phyloP scores from a whole-genome alignment of 2,329 filamentous ascomycete genomes.

The Nemania sp. region DNA sequence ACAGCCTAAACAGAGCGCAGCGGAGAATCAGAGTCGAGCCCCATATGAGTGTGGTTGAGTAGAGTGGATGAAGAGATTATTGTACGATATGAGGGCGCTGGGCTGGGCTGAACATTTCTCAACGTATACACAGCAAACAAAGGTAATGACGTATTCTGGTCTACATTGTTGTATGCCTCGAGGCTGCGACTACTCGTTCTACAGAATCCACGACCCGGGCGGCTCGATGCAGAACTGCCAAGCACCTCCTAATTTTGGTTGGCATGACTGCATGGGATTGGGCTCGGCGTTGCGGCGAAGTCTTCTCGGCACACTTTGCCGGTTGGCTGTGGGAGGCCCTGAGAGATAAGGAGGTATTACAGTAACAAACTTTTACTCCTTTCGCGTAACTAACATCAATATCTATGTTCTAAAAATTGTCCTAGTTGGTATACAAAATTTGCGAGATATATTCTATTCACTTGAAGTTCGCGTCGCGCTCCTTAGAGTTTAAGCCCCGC shows the following conservation, averaged over 20 bases:
- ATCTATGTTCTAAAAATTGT: not conserved
- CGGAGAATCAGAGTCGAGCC: not conserved
- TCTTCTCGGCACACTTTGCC: constrained; percentile 26
- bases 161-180: constrained; percentile 6
- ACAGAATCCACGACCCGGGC: not conserved
- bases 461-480: not conserved
- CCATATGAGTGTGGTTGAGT: not conserved
- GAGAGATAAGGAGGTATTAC: not conserved
- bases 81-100: not conserved
- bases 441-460: not conserved
- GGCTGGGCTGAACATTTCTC: not conserved
- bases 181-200: constrained; percentile 2
- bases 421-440: not conserved
- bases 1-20: not conserved
- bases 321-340: not conserved
- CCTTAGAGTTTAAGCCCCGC: no score
- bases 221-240: constrained; percentile 10
- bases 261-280: not conserved
- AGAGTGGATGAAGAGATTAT: not conserved
- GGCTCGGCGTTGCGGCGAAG: not conserved
- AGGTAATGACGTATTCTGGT: constrained; percentile 20
- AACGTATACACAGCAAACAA: not conserved
- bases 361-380: not conserved
- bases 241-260: constrained; percentile 23
- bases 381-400: not conserved